These are phyloP conservation scores for Trypanosoma congolense DNA, from an alignment of 208 protist genomes.

Conservation along the genomic window DNA sequence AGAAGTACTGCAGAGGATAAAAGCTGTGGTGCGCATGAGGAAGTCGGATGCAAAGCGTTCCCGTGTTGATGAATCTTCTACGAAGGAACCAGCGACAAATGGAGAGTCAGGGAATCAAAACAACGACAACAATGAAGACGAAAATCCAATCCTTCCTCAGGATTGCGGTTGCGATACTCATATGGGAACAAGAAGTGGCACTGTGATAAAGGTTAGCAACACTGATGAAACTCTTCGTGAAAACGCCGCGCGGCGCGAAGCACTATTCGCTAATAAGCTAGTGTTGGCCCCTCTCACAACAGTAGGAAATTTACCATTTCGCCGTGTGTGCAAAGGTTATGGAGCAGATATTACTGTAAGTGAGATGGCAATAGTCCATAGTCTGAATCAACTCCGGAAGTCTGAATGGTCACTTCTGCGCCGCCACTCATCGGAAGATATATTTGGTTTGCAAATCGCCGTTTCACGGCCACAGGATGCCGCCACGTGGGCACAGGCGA, in stretches of 20 bases:
- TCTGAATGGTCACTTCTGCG: conserved; percentile 92
- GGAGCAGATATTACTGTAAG: conserved; percentile 92
- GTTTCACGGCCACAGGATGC: conserved; percentile 61
- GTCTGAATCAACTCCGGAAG: conserved; percentile 80
- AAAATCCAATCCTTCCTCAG: background rate
- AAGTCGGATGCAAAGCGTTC: conserved; percentile 19
- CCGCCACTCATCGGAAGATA: conserved; percentile 90
- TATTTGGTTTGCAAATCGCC: conserved; percentile 94
- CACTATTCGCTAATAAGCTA: conserved; percentile 88
- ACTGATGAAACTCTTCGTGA: conserved; percentile 44
- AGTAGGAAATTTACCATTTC: conserved; percentile 97
- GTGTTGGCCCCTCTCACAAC: conserved; percentile 97
- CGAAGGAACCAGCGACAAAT: background rate
- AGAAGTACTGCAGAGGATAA: conserved; percentile 48
- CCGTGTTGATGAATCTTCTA: conserved; percentile 10
- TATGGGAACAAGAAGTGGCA: conserved; percentile 11
- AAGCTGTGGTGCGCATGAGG: conserved; percentile 35
- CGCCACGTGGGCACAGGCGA: conserved; percentile 47
- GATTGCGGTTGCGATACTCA: background rate
- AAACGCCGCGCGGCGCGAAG: conserved; percentile 23
- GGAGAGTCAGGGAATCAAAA: background rate
- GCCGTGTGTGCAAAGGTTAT: conserved; percentile 89
- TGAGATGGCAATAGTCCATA: conserved; percentile 93
- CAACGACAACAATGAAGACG: background rate
- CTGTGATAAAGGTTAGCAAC: background rate